Evolutionary conservation across 2,329 filamentous ascomycete species (phyloP).

Genomic region (Xylaria hypoxylon): DNA sequence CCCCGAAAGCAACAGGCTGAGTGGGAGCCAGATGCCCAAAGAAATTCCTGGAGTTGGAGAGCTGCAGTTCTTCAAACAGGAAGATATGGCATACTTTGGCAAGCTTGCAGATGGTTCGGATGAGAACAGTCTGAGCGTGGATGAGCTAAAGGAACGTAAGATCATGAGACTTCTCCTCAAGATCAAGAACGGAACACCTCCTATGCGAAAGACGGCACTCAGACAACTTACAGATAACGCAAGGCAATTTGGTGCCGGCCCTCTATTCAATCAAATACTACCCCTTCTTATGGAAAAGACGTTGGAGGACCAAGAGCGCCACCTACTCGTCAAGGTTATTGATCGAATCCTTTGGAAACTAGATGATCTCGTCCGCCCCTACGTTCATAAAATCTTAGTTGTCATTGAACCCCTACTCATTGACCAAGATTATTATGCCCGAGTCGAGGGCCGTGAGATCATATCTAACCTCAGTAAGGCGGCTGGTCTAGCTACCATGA

Average conservation of each 20-base stretch:
- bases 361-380: slow-evolving; percentile 94
- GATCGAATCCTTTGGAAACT: slow-evolving; percentile 98
- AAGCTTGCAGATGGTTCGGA: slow-evolving; percentile 95
- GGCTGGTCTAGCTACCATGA: slow-evolving; percentile 97
- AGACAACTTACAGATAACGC: slow-evolving; percentile 98
- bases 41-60: slow-evolving; percentile 97
- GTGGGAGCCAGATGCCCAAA: slow-evolving; percentile 91
- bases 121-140: slow-evolving; percentile 90
- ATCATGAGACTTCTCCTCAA: slow-evolving; percentile 97
- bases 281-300: slow-evolving; percentile 98
- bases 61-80: slow-evolving; percentile 96
- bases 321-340: slow-evolving; percentile 98
- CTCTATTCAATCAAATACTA: slow-evolving; percentile 96
- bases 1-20: slow-evolving; percentile 81
- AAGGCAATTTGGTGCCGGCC: slow-evolving; percentile 91
- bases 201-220: slow-evolving; percentile 97
- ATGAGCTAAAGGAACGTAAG: slow-evolving; percentile 96
- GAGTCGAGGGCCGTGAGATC: slow-evolving; percentile 97
- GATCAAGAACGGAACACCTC: slow-evolving; percentile 98
- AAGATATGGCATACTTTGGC: slow-evolving; percentile 98
- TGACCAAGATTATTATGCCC: slow-evolving; percentile 98
- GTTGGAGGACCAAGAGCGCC: slow-evolving; percentile 95
- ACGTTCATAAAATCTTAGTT: slow-evolving; percentile 97
- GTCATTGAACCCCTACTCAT: slow-evolving; percentile 99
- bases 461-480: slow-evolving; percentile 98